Evolutionary conservation across 2,329 filamentous ascomycete genomes (phyloP), one percentile per base, ranked within the genome.

Genomic region (Talaromyces sp.): DNA sequence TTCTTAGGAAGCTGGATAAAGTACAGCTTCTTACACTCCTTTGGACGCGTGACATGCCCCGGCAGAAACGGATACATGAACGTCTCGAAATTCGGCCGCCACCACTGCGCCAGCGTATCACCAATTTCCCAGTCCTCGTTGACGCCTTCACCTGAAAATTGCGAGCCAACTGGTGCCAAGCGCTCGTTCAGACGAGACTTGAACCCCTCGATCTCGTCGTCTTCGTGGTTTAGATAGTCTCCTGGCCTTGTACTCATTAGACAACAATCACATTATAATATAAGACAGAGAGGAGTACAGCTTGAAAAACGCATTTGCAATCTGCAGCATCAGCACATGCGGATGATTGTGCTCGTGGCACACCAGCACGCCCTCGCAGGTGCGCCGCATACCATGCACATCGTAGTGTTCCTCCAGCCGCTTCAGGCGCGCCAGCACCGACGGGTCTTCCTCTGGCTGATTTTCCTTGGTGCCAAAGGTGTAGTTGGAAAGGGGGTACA

Each of bases 61-160:
- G 94, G 94, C 60, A 97, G 88, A 76, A 97, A 99, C 0, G 94
- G 94, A 74, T 99, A 99, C 92, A 99, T 97, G 82, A 97, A 97
- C 2, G 94, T 97, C 81, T 99, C 94, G 74, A 97, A 97, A 80
- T 97, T 99, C 58, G 94, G 94, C 61, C 94, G 84, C 92, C 93
- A 99, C 94, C 94, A 99, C 79, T 97, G 92, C 58, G 94, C 93
- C 60, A 99, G 83, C 54, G 92, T 96, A 74, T 97, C 94, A 68
- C 90, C 91, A 67, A 99, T 87, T 74, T 95, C 85, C 94, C 94
- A 99, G 72, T 96, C 91, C 65, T 90, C 90, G 73, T 93, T 92
- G 68, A 94, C 90, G 55, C 90, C 90, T 75, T 95, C 90, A 63
- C 91, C 90, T 27, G 90, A 83, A 68, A 89, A 88, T 64, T 88